A percentile compares a stretch with the other conserved stretches of the same genome.
These are phyloP conservation scores for Aspergillus affinis DNA, from an alignment of 495 filamentous ascomycete species.

Conservation along the genomic window DNA sequence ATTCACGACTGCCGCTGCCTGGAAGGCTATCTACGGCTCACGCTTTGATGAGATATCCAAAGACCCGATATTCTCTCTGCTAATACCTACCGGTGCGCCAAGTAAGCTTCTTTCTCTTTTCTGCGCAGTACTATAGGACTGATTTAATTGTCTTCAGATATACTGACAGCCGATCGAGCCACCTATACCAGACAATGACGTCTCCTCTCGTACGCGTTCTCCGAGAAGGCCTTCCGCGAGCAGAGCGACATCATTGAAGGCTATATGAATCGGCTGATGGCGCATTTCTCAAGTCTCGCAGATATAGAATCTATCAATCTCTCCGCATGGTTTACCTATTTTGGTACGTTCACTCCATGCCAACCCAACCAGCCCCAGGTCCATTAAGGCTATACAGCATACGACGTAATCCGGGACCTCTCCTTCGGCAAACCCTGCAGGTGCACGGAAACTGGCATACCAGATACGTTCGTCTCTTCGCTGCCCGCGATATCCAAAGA, in stretches of 20 bases:
- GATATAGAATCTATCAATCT: not conserved
- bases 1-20: not conserved
- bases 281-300: not conserved
- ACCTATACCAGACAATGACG: too few relatives aligned
- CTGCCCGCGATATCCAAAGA: not conserved
- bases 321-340: not conserved
- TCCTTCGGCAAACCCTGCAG: not conserved
- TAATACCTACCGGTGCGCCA: not conserved
- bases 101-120: not conserved
- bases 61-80: not conserved
- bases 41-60: not conserved
- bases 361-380: not conserved
- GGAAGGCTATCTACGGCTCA: too few relatives aligned
- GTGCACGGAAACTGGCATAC: not conserved
- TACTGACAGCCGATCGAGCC: not conserved
- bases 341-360: not conserved
- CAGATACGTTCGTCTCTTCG: not conserved
- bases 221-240: not conserved
- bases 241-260: not conserved
- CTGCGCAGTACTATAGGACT: not conserved
- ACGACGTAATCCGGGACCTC: not conserved
- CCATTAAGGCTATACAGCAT: not conserved
- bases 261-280: not conserved
- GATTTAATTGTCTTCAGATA: not conserved
- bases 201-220: too few relatives aligned